Evolutionary conservation across 306 rosid genomes (phyloP).

Genomic region (Echinosophora koreensis): DNA sequence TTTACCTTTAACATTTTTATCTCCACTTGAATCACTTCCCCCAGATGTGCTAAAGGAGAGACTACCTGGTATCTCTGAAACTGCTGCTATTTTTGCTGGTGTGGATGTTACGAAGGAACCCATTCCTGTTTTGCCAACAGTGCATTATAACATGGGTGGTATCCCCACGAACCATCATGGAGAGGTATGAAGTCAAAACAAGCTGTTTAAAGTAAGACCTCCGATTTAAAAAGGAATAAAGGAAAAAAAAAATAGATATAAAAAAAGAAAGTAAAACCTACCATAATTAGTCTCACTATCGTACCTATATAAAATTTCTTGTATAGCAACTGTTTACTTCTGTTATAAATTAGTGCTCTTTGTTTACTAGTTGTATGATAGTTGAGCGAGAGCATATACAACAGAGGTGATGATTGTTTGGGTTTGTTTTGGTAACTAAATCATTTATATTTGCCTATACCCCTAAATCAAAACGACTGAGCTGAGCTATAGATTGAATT

Average conservation of each 20-base stretch:
- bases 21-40: conserved; percentile 98
- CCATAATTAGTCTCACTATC: conserved; percentile 14
- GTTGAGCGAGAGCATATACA: conserved; percentile 17
- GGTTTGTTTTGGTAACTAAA: conserved; percentile 10
- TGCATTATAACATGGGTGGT: conserved; percentile 99
- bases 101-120: conserved; percentile 99
- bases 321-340: background rate
- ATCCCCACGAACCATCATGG: conserved; percentile 92
- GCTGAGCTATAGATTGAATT: conserved; percentile 33
- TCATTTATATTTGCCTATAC: background rate
- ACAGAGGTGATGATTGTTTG: background rate
- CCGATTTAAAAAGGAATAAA: background rate
- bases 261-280: background rate
- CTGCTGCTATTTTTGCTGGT: conserved; percentile 99
- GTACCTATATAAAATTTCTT: conserved; percentile 5
- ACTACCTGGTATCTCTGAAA: conserved; percentile 99
- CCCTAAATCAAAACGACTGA: conserved; percentile 19
- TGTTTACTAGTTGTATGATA: background rate
- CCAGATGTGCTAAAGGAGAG: conserved; percentile 99
- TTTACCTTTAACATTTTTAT: no score
- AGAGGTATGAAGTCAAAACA: conserved; percentile 65
- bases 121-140: conserved; percentile 97
- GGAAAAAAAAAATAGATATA: no score
- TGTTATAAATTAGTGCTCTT: conserved; percentile 15
- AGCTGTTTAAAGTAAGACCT: conserved; percentile 15